Base-by-base conservation (phyloP, 345 rosid genomes). In the Brassica juncea region DNA sequence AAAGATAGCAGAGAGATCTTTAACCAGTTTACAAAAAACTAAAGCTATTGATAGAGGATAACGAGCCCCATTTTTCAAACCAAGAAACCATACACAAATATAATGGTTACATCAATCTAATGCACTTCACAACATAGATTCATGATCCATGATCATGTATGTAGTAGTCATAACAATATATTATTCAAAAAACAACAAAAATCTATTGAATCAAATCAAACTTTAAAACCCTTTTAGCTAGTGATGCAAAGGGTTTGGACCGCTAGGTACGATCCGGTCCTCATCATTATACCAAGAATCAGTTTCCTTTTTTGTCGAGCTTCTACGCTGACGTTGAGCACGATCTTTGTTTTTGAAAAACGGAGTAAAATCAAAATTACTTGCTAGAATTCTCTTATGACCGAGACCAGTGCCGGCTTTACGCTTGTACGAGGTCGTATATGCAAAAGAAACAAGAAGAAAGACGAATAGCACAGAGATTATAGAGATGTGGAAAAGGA, bases 241-340 rank as follows among this genome's bases (percentile, higher is more conserved):
- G 82, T 91, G 97, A 87, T 91, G 97, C 87, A 91, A 72, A 23
- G 97, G 97, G 82, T 91, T 91, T 65, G 97, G 97, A 80, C 97
- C 97, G 25, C 88, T 87, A 35, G 97, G 94, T 75, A 91, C 94
- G 28, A 87, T 85, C 69, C 97, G 81, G 23, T 89, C 84, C 4
- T 87, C 89, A 14, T 4, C 93, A 14, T 85, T 89, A 62, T 82
- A 90, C 19, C 83, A 83, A 0, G 86, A 87, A 81, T 85, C 88
- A 3, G 84, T 77, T 77, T 84, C 84, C 66, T 34, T 7, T 54
- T n/a, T 77, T 4, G 72, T 23, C 66, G 12, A 69, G 39, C 9
- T 83, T 84, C 65, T 57, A 59, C 23, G 78, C 62, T 27, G 79
- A 64, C 52, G 57, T 67, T 54, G 77, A n/a, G 44, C 57, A 5